Evolutionary conservation across 1,284 basidiomycete genomes (phyloP).

Genomic region (Schizophyllum amplum): DNA sequence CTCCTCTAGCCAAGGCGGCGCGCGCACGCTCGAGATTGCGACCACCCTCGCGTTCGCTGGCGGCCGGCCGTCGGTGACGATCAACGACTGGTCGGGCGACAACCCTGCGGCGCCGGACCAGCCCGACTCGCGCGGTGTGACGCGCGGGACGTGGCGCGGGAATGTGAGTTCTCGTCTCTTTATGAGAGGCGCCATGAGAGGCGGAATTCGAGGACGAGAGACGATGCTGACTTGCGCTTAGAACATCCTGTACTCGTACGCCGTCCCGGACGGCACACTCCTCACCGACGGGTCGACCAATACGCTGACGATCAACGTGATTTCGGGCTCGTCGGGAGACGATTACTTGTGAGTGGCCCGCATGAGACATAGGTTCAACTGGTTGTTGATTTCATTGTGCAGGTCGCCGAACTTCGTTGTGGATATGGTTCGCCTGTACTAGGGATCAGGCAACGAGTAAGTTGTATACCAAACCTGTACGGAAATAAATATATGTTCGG

Average conservation of each 20-base stretch:
- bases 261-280: conserved; percentile 20
- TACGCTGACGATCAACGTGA: conserved; percentile 32
- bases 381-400: conserved; percentile 8
- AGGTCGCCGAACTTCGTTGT: conserved; percentile 6
- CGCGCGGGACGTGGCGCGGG: conserved; percentile 8
- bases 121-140: conserved; percentile 22
- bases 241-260: conserved; percentile 25
- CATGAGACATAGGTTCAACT: conserved; percentile 1
- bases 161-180: not conserved
- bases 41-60: conserved; percentile 29
- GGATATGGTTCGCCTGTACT: too few species aligned
- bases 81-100: conserved; percentile 23
- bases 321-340: conserved; percentile 35
- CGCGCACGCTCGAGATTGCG: conserved; percentile 25
- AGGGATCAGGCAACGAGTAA: not conserved
- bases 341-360: conserved; percentile 20
- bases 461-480: too few species aligned
- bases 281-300: conserved; percentile 20
- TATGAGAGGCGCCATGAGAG: conserved; percentile 5
- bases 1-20: conserved; percentile 21
- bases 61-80: conserved; percentile 22
- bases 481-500: too few species aligned
- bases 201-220: conserved; percentile 21
- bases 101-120: conserved; percentile 21
- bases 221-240: not conserved